Base-by-base conservation (phyloP, 78 protist genomes). In the Capsaspora owczarzaki region DNA sequence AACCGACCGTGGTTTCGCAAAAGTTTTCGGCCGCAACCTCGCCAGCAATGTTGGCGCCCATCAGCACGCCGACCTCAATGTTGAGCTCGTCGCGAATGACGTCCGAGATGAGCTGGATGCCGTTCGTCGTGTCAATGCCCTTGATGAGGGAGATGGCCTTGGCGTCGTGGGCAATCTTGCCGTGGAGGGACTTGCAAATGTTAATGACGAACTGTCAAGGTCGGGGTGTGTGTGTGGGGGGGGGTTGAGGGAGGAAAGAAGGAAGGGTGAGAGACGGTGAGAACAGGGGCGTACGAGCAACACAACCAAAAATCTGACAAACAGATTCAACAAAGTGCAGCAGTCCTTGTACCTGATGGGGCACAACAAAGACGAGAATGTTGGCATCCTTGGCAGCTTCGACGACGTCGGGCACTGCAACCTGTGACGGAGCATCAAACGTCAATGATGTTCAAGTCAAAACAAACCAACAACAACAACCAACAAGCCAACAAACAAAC, bases 41-140 rank as follows among this genome's bases (percentile, higher is more conserved):
- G 66, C 56, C 29, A 0, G 93, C 93, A 19, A 89, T 80, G 82
- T 89, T 89, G 53, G 93, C 93, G 53, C 93, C 93, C 85, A 80
- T 80, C 66, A 90, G 78, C 31, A 84, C 90, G 44, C 66, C 2
- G 37, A 10, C 22, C 35, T 27, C 76, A 43, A 82, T 82, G 38
- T 40, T 29, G 3, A 89, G 81, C 37, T n/a, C 35, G 23, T 76
- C 77, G 31, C 37, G 66, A 79, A 89, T 74, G 53, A 84, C 43
- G 53, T 83, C 80, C 10, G 88, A 83, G 51, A 89, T 37, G 46
- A 89, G 85, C 27, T 71, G 44, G 1, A 61, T 8, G 20, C 88
- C 88, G 33, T 78, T 56, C 63, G 60, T 80, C 78, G 80, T 60
- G 74, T 61, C 79, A 40, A n/a, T 1, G 5, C 40, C 74, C 78